Conservation (phyloP, 2,329 filamentous ascomycete genomes). For the Alternaria infectoria region DNA sequence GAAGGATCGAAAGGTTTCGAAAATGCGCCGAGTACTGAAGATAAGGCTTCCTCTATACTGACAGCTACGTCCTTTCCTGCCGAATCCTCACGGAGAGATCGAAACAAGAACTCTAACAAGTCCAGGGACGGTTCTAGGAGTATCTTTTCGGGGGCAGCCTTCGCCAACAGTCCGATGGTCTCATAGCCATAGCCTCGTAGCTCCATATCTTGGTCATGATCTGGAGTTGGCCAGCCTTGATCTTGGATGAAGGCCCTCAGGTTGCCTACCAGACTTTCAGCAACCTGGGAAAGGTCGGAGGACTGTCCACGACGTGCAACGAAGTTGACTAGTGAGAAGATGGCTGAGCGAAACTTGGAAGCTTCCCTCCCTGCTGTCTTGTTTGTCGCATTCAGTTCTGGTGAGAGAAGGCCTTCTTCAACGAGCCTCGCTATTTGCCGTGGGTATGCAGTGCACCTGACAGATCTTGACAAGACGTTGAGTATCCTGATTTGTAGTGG, state of each 20-base stretch:
- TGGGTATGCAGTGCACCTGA: constrained; percentile 72
- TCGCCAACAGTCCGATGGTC: constrained; percentile 81
- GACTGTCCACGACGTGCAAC: constrained; percentile 74
- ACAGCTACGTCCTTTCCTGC: constrained; percentile 76
- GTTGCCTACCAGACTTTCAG: constrained; percentile 69
- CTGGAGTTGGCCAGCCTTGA: constrained; percentile 81
- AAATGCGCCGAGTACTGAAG: constrained; percentile 72
- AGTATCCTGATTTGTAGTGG: constrained; percentile 81
- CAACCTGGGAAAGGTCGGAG: constrained; percentile 68
- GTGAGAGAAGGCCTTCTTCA: constrained; percentile 65
- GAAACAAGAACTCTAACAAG: constrained; percentile 79
- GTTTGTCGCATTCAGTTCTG: constrained; percentile 38
- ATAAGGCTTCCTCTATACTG: constrained; percentile 87
- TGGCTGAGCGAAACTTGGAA: constrained; percentile 77
- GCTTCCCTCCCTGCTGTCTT: constrained; percentile 71
- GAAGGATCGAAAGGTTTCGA: constrained; percentile 51
- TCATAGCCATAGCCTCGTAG: constrained; percentile 86
- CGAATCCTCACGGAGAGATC: constrained; percentile 79
- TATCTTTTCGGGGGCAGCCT: constrained; percentile 66
- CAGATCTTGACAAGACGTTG: constrained; percentile 76
- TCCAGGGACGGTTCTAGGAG: constrained; percentile 59
- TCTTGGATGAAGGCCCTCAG: constrained; percentile 76
- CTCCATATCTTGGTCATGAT: constrained; percentile 62
- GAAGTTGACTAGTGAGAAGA: constrained; percentile 89
- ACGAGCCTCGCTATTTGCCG: constrained; percentile 73